Evolutionary conservation across 768 basidiomycete species (phyloP), one percentile per base, ranked within the genome.

Genomic region (Russula dissimulans): DNA sequence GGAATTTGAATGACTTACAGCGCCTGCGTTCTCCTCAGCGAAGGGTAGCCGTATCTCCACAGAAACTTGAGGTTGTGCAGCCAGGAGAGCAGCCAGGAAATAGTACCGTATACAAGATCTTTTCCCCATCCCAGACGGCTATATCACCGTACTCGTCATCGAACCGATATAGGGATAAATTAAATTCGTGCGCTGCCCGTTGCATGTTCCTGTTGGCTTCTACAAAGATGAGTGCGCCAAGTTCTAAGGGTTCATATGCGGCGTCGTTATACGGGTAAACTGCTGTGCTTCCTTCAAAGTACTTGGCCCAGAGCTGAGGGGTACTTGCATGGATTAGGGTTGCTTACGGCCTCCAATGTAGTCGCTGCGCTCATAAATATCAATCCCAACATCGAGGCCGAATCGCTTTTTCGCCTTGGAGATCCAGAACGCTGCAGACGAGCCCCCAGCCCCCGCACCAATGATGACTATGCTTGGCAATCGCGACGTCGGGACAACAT

Each of bases 181-280:
- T 85, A 71, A 93, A 94, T 56, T 90, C 90, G 41, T 87, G 77
- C 0, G 84, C 80, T 3, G 94, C 95, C 57, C 91, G 82, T 75
- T 77, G 74, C 55, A 87, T 55, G 69, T 86, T 85, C 69, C 76
- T 84, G 74, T 97, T 93, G 5, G 77, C 80, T 57, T 79, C 65
- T 12, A 95, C 86, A 68, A 95, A 97, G 57, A 95, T 86, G n/a
- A 85, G 87, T 0, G 86, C 95, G 0, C 94, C 95, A 1, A 95
- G 76, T 68, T 97, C 95, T 29, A 91, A 72, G 26, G 85, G 81
- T 29, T 78, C 77, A 17, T 87, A 76, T 4, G 73, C 69, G 47
- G 81, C 72, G 63, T 85, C 79, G 51, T 73, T 73, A 69, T 92
- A 84, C 5, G 92, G 92, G 65, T 87, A 78, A 4, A 94, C 85